Evolutionary conservation across 768 basidiomycete species (phyloP).

Genomic region (Agaricus blazei): DNA sequence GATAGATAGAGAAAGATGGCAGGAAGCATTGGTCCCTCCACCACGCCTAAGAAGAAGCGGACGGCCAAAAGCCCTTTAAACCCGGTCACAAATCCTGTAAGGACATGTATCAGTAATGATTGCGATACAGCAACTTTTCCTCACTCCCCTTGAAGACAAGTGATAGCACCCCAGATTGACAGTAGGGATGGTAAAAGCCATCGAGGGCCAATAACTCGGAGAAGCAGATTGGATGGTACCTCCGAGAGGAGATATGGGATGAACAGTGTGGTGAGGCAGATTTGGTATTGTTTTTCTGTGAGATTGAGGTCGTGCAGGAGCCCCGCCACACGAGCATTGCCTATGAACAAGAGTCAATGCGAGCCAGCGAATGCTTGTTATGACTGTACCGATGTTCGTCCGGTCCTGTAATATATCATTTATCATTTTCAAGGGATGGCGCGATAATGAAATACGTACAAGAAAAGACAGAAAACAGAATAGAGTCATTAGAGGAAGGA

Average conservation of each 20-base stretch:
- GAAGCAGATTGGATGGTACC: constrained; percentile 42
- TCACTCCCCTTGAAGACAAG: constrained; percentile 37
- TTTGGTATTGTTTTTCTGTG: constrained; percentile 32
- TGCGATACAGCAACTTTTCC: not conserved
- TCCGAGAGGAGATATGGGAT: constrained; percentile 41
- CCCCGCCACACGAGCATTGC: constrained; percentile 44
- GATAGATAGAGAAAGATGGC: constrained; percentile 34
- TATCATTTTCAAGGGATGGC: not conserved
- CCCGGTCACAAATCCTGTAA: constrained; percentile 34
- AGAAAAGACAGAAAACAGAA: constrained; percentile 30
- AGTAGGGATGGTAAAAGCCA: constrained; percentile 44
- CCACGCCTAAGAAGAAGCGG: constrained; percentile 47
- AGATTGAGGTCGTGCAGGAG: constrained; percentile 37
- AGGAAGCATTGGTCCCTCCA: constrained; percentile 40
- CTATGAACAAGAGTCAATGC: constrained; percentile 8
- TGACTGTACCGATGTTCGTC: constrained; percentile 24
- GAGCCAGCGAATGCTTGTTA: not conserved
- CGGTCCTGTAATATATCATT: constrained; percentile 20
- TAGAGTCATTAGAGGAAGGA: constrained; percentile 29
- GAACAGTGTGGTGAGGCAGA: constrained; percentile 26
- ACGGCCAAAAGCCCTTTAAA: constrained; percentile 42
- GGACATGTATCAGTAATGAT: not conserved
- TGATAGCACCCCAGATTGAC: constrained; percentile 44
- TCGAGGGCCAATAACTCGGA: constrained; percentile 39
- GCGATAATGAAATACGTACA: constrained; percentile 14